These are phyloP conservation scores for Pisolithus orientalis DNA, from an alignment of 768 basidiomycete species.

Conservation along the genomic window DNA sequence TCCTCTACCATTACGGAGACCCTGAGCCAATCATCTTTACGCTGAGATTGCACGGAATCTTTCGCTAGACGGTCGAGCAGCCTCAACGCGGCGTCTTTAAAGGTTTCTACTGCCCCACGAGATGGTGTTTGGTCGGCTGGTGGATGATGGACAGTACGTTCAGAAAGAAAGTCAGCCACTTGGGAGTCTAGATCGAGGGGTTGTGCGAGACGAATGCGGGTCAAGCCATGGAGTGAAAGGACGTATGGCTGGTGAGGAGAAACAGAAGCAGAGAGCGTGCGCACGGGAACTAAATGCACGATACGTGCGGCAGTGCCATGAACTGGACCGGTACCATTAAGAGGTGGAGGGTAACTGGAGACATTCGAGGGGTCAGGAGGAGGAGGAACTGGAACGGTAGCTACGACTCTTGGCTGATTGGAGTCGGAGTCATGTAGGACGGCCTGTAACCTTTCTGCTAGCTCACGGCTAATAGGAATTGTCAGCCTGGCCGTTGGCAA, in stretches of 20 bases:
- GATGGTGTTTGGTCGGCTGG: constrained; percentile 37
- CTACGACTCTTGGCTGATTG: constrained; percentile 51
- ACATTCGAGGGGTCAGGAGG: constrained; percentile 11
- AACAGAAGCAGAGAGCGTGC: constrained; percentile 28
- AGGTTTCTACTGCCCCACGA: constrained; percentile 52
- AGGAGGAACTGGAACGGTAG: constrained; percentile 50
- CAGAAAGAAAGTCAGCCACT: constrained; percentile 27
- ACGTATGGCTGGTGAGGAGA: constrained; percentile 52
- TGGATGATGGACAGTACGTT: constrained; percentile 44
- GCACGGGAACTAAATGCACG: constrained; percentile 60
- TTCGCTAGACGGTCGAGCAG: constrained; percentile 59
- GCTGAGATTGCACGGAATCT: constrained; percentile 36
- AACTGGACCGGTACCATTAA: constrained; percentile 30
- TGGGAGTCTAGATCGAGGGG: constrained; percentile 28
- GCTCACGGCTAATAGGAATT: constrained; percentile 52
- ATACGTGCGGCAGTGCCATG: constrained; percentile 71
- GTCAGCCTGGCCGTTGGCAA: constrained; percentile 69
- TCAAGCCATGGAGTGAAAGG: constrained; percentile 66
- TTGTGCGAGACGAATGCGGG: constrained; percentile 52
- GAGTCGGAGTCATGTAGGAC: constrained; percentile 66
- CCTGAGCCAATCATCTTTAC: constrained; percentile 64
- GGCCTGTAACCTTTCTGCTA: constrained; percentile 60
- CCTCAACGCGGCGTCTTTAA: constrained; percentile 61
- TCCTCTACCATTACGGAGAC: constrained; percentile 71
- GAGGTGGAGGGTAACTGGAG: constrained; percentile 4